phyloP scores from a whole-genome alignment of 306 rosid species.

The Neltuma alba region DNA sequence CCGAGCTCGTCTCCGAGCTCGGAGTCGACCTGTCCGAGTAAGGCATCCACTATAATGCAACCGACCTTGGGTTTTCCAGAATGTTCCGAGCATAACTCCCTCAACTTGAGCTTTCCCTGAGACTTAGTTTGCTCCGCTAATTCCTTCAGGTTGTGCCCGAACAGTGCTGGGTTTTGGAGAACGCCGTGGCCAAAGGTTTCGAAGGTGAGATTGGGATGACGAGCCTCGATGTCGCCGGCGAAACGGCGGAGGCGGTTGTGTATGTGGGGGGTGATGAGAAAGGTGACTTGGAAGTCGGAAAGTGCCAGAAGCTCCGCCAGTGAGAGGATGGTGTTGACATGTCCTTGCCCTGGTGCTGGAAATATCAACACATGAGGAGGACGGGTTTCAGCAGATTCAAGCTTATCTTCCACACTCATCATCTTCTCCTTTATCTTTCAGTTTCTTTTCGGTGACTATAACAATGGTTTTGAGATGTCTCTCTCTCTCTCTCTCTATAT shows the following conservation, averaged over 20 bases:
- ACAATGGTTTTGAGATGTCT: too few relatives aligned
- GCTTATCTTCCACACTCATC: neutral
- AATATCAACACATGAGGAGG: constrained; percentile 40
- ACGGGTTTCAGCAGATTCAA: neutral
- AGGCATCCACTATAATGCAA: constrained; percentile 52
- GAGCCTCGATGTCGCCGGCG: neutral
- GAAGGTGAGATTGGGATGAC: neutral
- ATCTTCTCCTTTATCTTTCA: neutral
- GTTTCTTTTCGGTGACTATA: constrained; percentile 17
- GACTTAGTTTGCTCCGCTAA: rapidly evolving
- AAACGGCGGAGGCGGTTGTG: neutral
- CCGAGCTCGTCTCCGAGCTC: constrained; percentile 38
- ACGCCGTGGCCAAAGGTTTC: neutral
- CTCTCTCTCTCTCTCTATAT: too few relatives aligned
- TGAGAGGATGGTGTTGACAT: constrained; percentile 26
- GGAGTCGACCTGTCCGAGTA: constrained; percentile 17
- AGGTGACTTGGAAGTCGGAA: neutral
- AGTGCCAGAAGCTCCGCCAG: neutral
- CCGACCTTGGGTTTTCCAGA: constrained; percentile 18
- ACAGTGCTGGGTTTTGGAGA: neutral
- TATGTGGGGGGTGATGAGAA: neutral
- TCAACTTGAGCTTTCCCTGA: constrained; percentile 12
- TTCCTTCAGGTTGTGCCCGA: neutral
- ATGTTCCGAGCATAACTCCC: constrained; percentile 22
- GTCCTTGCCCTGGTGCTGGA: constrained; percentile 42